Conservation (phyloP, 2,329 filamentous ascomycete species). For the Fusarium sp. region DNA sequence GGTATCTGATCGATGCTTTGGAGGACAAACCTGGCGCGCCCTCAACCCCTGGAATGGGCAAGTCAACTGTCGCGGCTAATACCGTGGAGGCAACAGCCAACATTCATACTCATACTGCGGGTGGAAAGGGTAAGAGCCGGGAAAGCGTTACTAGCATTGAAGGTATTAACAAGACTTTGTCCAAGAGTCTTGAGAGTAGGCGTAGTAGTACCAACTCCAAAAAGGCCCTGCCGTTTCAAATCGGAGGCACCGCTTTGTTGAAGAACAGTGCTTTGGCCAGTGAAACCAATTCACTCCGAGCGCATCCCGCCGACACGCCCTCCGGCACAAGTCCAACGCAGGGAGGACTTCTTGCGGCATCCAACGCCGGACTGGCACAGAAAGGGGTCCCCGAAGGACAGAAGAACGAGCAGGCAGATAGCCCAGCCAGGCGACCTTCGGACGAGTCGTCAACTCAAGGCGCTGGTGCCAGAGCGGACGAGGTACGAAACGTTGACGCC, state of each 20-base stretch:
- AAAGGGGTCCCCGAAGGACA: slow-evolving; percentile 23
- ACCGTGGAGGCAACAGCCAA: slow-evolving; percentile 88
- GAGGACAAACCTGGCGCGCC: slow-evolving; percentile 95
- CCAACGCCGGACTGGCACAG: slow-evolving; percentile 37
- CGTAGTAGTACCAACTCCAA: slow-evolving; percentile 88
- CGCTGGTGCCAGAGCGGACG: slow-evolving; percentile 48
- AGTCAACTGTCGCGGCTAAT: slow-evolving; percentile 89
- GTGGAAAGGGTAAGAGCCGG: slow-evolving; percentile 57
- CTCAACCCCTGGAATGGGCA: slow-evolving; percentile 90
- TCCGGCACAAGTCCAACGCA: slow-evolving; percentile 56
- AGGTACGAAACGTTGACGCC: slow-evolving; percentile 67
- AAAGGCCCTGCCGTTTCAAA: slow-evolving; percentile 72
- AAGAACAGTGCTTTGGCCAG: slow-evolving; percentile 66
- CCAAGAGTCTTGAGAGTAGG: slow-evolving; percentile 89
- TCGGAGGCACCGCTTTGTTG: slow-evolving; percentile 54
- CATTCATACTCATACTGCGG: slow-evolving; percentile 63
- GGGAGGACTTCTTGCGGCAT: slow-evolving; percentile 41
- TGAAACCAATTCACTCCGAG: slow-evolving; percentile 69
- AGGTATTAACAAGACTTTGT: slow-evolving; percentile 80
- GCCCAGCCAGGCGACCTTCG: slow-evolving; percentile 36
- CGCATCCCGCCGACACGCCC: slow-evolving; percentile 57
- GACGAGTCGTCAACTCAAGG: slow-evolving; percentile 44
- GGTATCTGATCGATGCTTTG: slow-evolving; percentile 93
- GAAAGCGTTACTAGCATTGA: slow-evolving; percentile 70
- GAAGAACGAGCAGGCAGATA: slow-evolving; percentile 34